Evolutionary conservation across 1,284 basidiomycete genomes (phyloP), one percentile per base, ranked within the genome.

Genomic region (Ganoderma leucocontextum): DNA sequence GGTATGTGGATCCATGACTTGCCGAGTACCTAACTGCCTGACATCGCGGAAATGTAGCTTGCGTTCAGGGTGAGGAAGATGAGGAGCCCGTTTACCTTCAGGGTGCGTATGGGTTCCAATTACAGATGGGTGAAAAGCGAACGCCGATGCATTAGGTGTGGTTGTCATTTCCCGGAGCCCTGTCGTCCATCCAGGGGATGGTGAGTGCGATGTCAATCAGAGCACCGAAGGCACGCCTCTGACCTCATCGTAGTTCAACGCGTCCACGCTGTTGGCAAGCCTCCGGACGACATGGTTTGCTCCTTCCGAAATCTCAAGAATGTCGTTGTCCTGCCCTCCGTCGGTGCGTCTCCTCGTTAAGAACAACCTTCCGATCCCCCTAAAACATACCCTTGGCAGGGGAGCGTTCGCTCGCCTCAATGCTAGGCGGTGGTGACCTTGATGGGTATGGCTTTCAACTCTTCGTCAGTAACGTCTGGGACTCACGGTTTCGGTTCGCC

Each of bases 361-460:
- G 47, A 39, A 15, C 35, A 33, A 39, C 38, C 41, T 35, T 55
- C 22, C 22, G 19, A 53, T 7, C 38, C 60, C 13, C 33, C 25
- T 63, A 4, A 42, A 42, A 15, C 38, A 19, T 41, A 17, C 8
- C 33, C 1, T 19, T 42, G 41, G 13, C 70, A 93, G 91, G 91
- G 4, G 70, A 75, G 1, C 85, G 90, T 61, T 89, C 92, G 1
- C 75, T 93, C 61, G 85, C 92, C 19, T 91, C 90, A 8, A 88
- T 85, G 72, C 81, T 94, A 25, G 89, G 86, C 22, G 92, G 92
- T 47, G 92, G 92, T 0, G 91, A 94, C 80, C 81, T 94, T 49
- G 92, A 94, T 71, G 91, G 91, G 90, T 92, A 77, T n/a, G 36
- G 8, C 19, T 58, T 38, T 33, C 53, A 17, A 19, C 4, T 63